Conservation (phyloP, 305 asterid genomes). For the Rubia peregrina region DNA sequence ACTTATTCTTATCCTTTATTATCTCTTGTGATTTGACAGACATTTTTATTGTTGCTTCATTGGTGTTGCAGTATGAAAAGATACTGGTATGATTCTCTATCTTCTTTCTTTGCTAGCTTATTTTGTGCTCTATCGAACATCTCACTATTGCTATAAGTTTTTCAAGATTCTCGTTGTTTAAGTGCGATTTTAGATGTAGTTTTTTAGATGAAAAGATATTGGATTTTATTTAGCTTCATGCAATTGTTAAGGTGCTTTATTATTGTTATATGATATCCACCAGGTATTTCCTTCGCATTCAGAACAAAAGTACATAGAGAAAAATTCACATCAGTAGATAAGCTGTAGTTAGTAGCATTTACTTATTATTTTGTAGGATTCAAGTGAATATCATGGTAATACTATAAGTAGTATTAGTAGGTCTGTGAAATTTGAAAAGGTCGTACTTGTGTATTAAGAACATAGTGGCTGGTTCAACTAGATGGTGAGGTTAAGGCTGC, state of each 20-base stretch:
- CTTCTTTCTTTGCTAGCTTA: not conserved
- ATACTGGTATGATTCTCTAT: slow-evolving; percentile 48
- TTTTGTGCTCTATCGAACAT: not conserved
- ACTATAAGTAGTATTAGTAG: not conserved
- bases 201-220: not conserved
- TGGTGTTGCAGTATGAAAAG: slow-evolving; percentile 89
- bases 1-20: not conserved
- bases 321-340: not conserved
- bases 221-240: not conserved
- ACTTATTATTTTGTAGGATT: not conserved
- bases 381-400: not conserved
- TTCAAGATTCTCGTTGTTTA: not conserved
- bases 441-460: not conserved
- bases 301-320: not conserved
- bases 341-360: not conserved
- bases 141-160: not conserved
- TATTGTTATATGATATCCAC: not conserved
- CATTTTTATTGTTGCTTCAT: slow-evolving; percentile 89
- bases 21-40: slow-evolving; percentile 43
- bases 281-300: not conserved
- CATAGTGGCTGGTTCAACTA: not conserved
- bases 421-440: not conserved
- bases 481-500: not conserved
- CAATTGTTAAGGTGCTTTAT: not conserved
- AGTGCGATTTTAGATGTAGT: not conserved